Conservation (phyloP, 2,329 filamentous ascomycete genomes). For the Penicillium sclerotiorum region DNA sequence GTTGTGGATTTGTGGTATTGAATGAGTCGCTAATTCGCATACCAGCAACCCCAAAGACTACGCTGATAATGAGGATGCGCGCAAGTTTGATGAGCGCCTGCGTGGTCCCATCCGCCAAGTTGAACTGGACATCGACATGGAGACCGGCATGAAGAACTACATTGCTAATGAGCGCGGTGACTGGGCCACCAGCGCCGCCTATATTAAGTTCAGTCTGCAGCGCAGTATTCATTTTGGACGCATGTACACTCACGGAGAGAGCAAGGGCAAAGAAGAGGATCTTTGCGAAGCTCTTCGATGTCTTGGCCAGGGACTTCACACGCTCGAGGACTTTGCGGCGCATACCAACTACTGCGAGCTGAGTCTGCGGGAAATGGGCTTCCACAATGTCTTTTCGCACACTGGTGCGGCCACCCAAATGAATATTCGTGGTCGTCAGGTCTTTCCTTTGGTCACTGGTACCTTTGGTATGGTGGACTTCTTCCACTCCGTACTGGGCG, state of each 20-base stretch:
- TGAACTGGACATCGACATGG: constrained; percentile 72
- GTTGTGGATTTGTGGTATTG: constrained; percentile 3
- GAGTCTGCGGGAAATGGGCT: constrained; percentile 71
- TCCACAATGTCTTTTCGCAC: constrained; percentile 70
- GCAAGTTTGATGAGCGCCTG: constrained; percentile 73
- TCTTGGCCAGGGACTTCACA: constrained; percentile 75
- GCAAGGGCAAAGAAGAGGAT: constrained; percentile 70
- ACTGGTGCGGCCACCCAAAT: constrained; percentile 69
- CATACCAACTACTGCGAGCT: constrained; percentile 85
- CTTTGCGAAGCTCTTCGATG: constrained; percentile 79
- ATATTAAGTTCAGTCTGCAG: constrained; percentile 73
- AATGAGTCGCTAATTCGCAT: too few species aligned
- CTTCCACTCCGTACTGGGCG: constrained; percentile 73
- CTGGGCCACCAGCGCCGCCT: constrained; percentile 89
- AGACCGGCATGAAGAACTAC: constrained; percentile 98
- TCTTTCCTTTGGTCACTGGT: constrained; percentile 73
- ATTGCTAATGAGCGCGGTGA: constrained; percentile 86
- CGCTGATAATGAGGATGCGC: constrained; percentile 82
- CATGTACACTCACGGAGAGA: constrained; percentile 66
- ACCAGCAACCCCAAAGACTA: constrained; percentile 79
- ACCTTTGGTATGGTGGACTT: constrained; percentile 82
- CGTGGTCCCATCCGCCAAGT: constrained; percentile 73
- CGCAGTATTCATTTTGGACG: constrained; percentile 77
- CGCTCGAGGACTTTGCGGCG: constrained; percentile 76
- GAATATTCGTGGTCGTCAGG: constrained; percentile 64